phyloP scores from a whole-genome alignment of 225 moss, liverwort and hornwort species.

The Thuidium tamariscinum region DNA sequence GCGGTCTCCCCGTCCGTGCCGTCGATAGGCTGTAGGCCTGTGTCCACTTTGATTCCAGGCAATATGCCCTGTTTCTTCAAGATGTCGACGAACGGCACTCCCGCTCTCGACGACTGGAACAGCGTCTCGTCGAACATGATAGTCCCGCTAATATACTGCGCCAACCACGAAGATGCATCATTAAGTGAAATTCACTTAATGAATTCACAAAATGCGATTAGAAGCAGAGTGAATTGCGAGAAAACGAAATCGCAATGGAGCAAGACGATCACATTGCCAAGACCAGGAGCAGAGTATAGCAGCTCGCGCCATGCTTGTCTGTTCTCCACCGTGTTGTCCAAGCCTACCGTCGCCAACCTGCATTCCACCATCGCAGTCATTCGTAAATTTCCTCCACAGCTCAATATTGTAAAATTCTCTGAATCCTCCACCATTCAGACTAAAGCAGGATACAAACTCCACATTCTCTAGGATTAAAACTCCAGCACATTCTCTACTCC shows the following conservation, averaged over 20 bases:
- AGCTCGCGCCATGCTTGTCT: slow-evolving; percentile 99
- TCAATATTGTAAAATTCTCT: background rate
- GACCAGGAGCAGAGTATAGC: slow-evolving; percentile 87
- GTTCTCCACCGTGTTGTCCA: slow-evolving; percentile 87
- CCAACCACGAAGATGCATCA: background rate
- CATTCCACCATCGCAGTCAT: background rate
- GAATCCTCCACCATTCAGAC: background rate
- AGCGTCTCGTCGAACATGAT: slow-evolving; percentile 99
- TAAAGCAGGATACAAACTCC: background rate
- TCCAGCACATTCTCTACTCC: background rate
- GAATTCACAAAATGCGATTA: background rate
- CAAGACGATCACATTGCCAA: slow-evolving; percentile 57
- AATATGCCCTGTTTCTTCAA: slow-evolving; percentile 78
- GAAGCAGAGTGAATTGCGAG: background rate
- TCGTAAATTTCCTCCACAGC: background rate
- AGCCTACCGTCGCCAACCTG: slow-evolving; percentile 86
- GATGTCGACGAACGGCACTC: slow-evolving; percentile 82
- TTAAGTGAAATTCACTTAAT: background rate
- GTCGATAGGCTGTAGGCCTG: slow-evolving; percentile 93
- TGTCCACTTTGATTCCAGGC: slow-evolving; percentile 97
- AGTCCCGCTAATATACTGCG: slow-evolving; percentile 96
- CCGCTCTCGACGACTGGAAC: slow-evolving; percentile 75
- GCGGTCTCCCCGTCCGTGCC: slow-evolving; percentile 99
- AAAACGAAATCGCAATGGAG: background rate
- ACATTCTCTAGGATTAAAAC: background rate